Base-by-base conservation (phyloP, 2,329 filamentous ascomycete genomes). In the Penicillium sp. region DNA sequence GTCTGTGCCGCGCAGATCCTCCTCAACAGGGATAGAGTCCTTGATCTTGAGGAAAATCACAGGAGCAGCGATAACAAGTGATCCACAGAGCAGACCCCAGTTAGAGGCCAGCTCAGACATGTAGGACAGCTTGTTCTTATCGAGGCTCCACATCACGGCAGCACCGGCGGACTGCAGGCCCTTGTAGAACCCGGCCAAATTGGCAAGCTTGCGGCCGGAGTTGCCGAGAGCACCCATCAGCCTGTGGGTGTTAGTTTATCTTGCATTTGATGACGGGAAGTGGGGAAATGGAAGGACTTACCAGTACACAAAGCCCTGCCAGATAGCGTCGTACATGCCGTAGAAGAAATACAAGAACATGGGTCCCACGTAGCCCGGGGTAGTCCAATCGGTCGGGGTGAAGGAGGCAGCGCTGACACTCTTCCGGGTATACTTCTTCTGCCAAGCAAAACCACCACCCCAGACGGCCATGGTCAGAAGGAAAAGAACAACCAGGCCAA, bases 221-320 rank as follows among this genome's bases (percentile, higher is more conserved):
- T 96, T 96, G 65, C 88, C 90, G 44, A 95, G 78, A 6, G 90
- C 81, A 45, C 91, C 91, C 86, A 96, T 95, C 75, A 86, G 88
- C 84, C 84, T 86, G 15, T 37, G 3, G 13, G 9, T 15, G 38
- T 54, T 28, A 49, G 44, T 23, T 28, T 23, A 38, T 18, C 15
- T 8, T 24, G 20, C 5, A 25, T 27, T 25, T 4, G 6, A 7
- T 12, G 6, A 5, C 15, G 12, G 15, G 37, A 15, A 28, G 8
- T 38, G n/a, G n/a, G 18, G 18, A 1, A 2, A 23, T 12, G 4
- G 24, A 25, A 15, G 24, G 24, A 48, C 75, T 56, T 71, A 79
- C 90, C 90, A 96, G 78, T 96, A 95, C 40, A 91, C 84, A 62
- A 77, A 82, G 0, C 88, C 90, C 75, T 96, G 92, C 87, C 88